Base-by-base conservation (phyloP, 129 eudicot genomes). In the Apium graveolens region DNA sequence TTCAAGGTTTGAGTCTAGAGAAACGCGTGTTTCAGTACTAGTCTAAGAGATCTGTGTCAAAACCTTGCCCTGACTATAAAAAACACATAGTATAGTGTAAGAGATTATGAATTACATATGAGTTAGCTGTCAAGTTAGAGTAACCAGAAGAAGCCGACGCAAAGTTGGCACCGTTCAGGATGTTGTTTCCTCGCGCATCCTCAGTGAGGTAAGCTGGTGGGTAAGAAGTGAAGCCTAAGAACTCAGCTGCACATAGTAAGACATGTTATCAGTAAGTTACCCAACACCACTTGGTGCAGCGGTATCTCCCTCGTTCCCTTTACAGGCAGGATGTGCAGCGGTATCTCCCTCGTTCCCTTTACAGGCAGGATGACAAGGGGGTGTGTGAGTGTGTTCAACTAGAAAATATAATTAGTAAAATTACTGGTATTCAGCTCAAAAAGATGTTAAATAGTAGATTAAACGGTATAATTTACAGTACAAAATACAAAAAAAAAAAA, bases 111-210 rank as follows among this genome's bases (percentile, higher is more conserved):
- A 29, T 73, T 88, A 93, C 93, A 78, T 85, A 86, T 70, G 91
- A 32, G 42, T 72, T 70, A 37, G 97, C 85, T 73, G 98, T 93
- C 76, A 82, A 71, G 70, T 91, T 90, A 43, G 78, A 84, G 78
- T 87, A 93, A 63, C 98, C 98, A 48, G 91, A 85, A 82, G 96
- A 91, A 43, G 96, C 97, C 0, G 98, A 93, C 0, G 98, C 98
- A 73, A 93, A 89, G 87, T 93, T 93, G 75, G 81, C 96, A 53
- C 98, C 98, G 7, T 48, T 83, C 32, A 91, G 82, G 31, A 93
- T 87, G 48, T 63, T 82, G 46, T 69, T 85, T 39, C 85, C 89
- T 24, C 55, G 63, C 46, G 89, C 86, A 13, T 85, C 89, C 72
- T 81, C 80, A 78, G 86, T 84, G 20, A 93, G 90, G 79, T 91